phyloP scores from a whole-genome alignment of 31 red algal species.

The Odonthalia washingtoniensis region DNA sequence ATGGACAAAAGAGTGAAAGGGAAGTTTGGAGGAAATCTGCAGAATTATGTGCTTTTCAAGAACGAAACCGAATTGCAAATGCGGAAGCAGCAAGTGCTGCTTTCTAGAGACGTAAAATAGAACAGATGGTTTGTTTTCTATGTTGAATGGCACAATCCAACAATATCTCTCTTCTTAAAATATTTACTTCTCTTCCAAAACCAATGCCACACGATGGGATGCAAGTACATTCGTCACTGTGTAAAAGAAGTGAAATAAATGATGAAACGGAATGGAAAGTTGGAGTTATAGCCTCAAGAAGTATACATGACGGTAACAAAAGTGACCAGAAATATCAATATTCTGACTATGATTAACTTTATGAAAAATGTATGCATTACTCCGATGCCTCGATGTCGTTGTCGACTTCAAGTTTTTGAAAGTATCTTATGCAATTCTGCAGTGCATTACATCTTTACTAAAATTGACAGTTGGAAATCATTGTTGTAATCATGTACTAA shows the following conservation, averaged over 20 bases:
- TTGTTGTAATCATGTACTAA: conserved; percentile 19
- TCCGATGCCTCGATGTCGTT: background rate
- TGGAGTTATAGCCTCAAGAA: too few relatives aligned
- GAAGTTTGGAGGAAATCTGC: background rate
- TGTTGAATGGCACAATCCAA: background rate
- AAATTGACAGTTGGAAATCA: conserved; percentile 51
- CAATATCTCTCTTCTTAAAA: background rate
- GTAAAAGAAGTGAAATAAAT: background rate
- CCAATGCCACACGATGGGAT: background rate
- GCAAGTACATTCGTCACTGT: background rate
- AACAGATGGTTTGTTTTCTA: conserved; percentile 15
- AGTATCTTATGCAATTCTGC: too few relatives aligned
- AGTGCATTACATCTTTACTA: conserved; percentile 13
- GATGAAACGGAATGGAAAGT: background rate
- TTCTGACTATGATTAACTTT: background rate
- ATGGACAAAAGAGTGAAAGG: background rate
- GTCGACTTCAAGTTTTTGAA: background rate
- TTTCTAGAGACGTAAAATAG: background rate
- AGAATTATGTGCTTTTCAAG: background rate
- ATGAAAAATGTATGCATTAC: background rate
- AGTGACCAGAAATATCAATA: too few relatives aligned
- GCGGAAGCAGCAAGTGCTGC: conserved; percentile 23
- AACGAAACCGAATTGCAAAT: conserved; percentile 16
- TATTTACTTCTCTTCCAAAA: background rate
- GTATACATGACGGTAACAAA: too few relatives aligned